Evolutionary conservation across 257 asterid genomes (phyloP).

Genomic region (Echites panduratus): DNA sequence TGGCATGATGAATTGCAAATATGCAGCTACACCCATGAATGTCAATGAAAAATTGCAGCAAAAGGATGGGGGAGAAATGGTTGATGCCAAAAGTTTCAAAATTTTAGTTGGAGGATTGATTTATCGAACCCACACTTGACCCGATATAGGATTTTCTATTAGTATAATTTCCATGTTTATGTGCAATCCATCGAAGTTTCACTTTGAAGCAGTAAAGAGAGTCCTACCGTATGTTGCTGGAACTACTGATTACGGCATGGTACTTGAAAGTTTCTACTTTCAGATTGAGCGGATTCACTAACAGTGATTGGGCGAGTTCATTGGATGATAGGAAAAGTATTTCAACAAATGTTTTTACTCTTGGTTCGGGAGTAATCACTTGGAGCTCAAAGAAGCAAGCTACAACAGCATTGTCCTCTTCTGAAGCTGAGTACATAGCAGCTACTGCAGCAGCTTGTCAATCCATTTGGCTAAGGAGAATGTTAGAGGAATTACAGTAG

Average conservation of each 20-base stretch:
- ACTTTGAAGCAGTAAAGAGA: not conserved
- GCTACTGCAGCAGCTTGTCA: no score
- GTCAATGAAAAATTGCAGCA: not conserved
- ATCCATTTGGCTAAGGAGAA: no score
- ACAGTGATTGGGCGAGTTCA: constrained; percentile 4
- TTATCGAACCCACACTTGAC: not conserved
- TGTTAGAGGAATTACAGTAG: no score
- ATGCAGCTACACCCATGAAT: no score
- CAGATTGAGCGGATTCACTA: not conserved
- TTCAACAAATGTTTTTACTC: no score
- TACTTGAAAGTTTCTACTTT: not conserved
- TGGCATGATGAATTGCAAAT: no score
- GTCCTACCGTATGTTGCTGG: not conserved
- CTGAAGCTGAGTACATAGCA: no score
- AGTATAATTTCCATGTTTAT: not conserved
- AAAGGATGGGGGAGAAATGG: not conserved
- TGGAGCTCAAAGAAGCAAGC: no score
- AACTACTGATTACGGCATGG: not conserved
- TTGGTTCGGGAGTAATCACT: no score
- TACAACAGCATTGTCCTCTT: no score
- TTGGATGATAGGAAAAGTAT: no score
- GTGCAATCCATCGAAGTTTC: not conserved
- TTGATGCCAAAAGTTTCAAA: not conserved
- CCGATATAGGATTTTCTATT: not conserved
- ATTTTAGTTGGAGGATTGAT: not conserved